phyloP scores from a whole-genome alignment of 179 eudicot genomes.

The Nepenthes alata region DNA sequence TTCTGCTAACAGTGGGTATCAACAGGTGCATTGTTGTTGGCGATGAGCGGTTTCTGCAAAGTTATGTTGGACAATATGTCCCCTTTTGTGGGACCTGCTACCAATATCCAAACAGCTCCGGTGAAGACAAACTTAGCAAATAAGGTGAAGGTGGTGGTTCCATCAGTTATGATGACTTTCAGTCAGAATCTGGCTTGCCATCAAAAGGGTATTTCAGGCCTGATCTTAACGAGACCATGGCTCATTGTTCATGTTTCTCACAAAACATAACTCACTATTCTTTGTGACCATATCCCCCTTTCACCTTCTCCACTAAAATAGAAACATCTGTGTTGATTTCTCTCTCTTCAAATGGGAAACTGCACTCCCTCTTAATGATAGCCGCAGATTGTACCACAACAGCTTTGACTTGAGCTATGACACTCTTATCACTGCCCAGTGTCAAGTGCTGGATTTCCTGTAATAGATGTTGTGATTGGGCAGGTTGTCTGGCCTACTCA shows the following conservation, averaged over 20 bases:
- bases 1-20: not conserved
- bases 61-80: constrained; percentile 45
- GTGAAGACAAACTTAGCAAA: constrained; percentile 44
- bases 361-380: constrained; percentile 40
- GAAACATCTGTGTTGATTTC: constrained; percentile 54
- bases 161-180: constrained; percentile 67
- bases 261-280: constrained; percentile 56
- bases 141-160: constrained; percentile 55
- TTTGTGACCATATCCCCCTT: constrained; percentile 57
- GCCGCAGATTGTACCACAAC: constrained; percentile 44
- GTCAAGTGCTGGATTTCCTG: constrained; percentile 41
- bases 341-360: constrained; percentile 56
- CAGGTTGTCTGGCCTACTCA: constrained; percentile 92
- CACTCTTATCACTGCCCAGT: constrained; percentile 42
- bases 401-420: constrained; percentile 60
- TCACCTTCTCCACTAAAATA: constrained; percentile 42
- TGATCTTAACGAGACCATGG: constrained; percentile 68
- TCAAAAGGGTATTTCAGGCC: constrained; percentile 63
- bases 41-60: constrained; percentile 61
- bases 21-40: constrained; percentile 71
- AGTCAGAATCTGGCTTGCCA: constrained; percentile 51
- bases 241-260: constrained; percentile 53
- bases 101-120: constrained; percentile 62
- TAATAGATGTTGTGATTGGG: constrained; percentile 44
- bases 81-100: constrained; percentile 72